Percentiles rank a stretch among this genome's conserved stretches.
Evolutionary conservation across 2,329 filamentous ascomycete species (phyloP).

Genomic region (Aspergillus japonicus): DNA sequence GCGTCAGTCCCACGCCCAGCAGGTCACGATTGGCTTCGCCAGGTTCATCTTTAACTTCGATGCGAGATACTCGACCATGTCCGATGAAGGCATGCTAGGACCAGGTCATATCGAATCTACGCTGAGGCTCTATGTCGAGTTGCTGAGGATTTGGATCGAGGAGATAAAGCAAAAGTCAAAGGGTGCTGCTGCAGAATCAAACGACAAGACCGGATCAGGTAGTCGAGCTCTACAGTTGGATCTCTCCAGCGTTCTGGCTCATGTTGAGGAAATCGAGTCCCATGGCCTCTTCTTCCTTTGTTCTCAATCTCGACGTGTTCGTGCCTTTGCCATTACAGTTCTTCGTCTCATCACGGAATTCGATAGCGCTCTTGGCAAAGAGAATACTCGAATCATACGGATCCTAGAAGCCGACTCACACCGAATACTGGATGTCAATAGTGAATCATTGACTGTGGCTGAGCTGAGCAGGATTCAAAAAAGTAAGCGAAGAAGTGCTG

Average conservation of each 20-base stretch:
- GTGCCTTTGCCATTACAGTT: constrained; percentile 88
- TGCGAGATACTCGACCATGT: constrained; percentile 95
- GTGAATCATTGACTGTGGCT: constrained; percentile 77
- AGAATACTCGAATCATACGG: constrained; percentile 78
- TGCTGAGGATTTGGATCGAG: constrained; percentile 95
- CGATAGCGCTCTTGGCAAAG: constrained; percentile 80
- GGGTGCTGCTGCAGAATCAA: constrained; percentile 64
- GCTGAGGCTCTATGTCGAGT: constrained; percentile 84
- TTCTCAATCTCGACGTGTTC: constrained; percentile 86
- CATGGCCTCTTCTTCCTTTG: constrained; percentile 97
- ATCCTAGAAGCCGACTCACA: constrained; percentile 88
- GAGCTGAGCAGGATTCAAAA: constrained; percentile 90
- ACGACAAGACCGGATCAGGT: constrained; percentile 63
- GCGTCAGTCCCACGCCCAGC: constrained; percentile 85
- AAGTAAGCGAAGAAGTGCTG: constrained; percentile 79
- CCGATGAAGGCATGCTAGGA: constrained; percentile 93
- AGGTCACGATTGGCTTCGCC: constrained; percentile 94
- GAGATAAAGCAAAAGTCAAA: constrained; percentile 86
- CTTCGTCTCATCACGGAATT: constrained; percentile 91
- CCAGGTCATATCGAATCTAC: constrained; percentile 94
- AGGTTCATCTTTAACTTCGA: constrained; percentile 99
- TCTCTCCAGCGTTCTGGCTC: constrained; percentile 81
- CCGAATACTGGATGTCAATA: constrained; percentile 86
- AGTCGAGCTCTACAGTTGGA: constrained; percentile 77
- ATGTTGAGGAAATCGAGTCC: constrained; percentile 95